A percentile compares a stretch with the other conserved stretches of the same genome.
phyloP scores from a whole-genome alignment of 768 basidiomycete genomes.

The Hygrocybe coccinea region DNA sequence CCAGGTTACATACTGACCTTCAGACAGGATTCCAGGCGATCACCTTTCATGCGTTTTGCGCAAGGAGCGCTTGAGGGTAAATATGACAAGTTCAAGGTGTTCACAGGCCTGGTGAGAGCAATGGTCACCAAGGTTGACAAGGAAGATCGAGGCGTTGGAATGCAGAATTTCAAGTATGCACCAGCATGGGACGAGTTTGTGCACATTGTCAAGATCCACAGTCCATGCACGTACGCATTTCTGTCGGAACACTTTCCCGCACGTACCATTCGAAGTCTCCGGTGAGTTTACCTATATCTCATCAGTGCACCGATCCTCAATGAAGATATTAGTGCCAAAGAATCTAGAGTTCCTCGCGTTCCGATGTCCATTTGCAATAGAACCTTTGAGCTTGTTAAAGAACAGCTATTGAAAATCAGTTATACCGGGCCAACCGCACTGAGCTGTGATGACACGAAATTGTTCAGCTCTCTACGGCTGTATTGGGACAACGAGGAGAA shows the following conservation, averaged over 20 bases:
- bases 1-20: not conserved
- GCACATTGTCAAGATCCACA: conserved; percentile 23
- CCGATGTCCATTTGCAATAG: conserved; percentile 17
- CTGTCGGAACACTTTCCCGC: conserved; percentile 19
- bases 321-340: not conserved
- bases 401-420: conserved; percentile 15
- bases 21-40: conserved; percentile 6
- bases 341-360: conserved; percentile 19
- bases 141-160: conserved; percentile 25
- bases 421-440: conserved; percentile 23
- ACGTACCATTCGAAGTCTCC: conserved; percentile 14
- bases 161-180: conserved; percentile 34
- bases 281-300: conserved; percentile 10
- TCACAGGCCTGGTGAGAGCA: conserved; percentile 28
- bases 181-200: conserved; percentile 29
- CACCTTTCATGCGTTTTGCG: conserved; percentile 12
- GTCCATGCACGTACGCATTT: conserved; percentile 24
- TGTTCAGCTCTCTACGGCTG: conserved; percentile 19
- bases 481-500: conserved; percentile 22
- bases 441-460: conserved; percentile 36
- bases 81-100: conserved; percentile 20
- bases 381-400: conserved; percentile 16
- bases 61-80: conserved; percentile 22
- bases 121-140: conserved; percentile 23
- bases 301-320: not conserved